A percentile compares a stretch with the other conserved stretches of the same genome.
Conservation (phyloP, 306 rosid species). For the Glycine latifolia region DNA sequence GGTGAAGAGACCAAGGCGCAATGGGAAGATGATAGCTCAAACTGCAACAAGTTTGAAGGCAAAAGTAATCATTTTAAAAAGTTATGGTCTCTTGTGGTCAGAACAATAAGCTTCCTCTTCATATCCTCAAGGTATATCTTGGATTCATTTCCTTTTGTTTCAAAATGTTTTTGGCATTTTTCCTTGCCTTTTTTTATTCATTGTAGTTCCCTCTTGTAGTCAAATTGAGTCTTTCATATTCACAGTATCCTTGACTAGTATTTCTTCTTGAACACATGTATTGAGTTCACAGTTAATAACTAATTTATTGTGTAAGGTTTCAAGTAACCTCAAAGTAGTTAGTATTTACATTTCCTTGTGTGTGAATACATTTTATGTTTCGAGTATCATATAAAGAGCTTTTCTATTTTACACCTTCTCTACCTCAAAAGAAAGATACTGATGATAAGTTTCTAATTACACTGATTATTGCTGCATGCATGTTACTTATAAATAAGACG, state of each 20-base stretch:
- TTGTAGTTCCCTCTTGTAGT: neutral
- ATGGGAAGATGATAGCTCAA: constrained; percentile 46
- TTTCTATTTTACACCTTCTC: neutral
- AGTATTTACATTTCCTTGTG: neutral
- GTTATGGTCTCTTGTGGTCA: constrained; percentile 77
- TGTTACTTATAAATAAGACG: neutral
- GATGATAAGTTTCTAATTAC: neutral
- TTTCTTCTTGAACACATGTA: constrained; percentile 1
- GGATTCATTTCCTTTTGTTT: constrained; percentile 29
- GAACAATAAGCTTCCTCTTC: constrained; percentile 79
- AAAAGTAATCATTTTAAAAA: constrained; percentile 43
- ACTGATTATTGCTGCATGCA: constrained; percentile 1
- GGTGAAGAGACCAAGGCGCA: constrained; percentile 41
- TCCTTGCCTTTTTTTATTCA: neutral
- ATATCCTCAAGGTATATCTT: constrained; percentile 75
- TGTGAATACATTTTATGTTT: neutral
- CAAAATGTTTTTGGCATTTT: constrained; percentile 1
- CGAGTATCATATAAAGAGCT: constrained; percentile 1
- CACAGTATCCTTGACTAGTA: neutral
- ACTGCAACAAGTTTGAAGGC: constrained; percentile 42
- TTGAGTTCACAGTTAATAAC: neutral
- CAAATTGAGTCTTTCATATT: constrained; percentile 19
- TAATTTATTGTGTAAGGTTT: neutral
- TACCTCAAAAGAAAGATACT: constrained; percentile 6
- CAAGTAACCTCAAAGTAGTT: constrained; percentile 18